A percentile compares a stretch with the other conserved stretches of the same genome.
Evolutionary conservation across 257 asterid species (phyloP).

Genomic region (Solanum neorickii): DNA sequence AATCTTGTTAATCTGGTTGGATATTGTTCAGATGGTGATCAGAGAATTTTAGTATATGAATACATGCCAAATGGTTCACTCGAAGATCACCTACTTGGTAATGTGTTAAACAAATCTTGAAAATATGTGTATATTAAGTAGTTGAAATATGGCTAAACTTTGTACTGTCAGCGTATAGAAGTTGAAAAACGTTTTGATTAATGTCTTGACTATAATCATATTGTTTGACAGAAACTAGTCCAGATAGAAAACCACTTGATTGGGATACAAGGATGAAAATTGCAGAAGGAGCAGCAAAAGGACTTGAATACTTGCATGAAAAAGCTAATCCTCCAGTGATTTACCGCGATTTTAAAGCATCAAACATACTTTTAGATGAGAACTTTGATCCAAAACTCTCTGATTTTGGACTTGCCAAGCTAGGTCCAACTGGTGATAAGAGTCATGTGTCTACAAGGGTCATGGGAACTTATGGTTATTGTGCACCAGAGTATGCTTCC

Average conservation of each 20-base stretch:
- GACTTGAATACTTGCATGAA: constrained; percentile 50
- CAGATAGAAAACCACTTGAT: constrained; percentile 23
- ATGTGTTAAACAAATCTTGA: neutral
- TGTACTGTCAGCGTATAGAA: neutral
- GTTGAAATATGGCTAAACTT: neutral
- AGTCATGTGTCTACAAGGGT: constrained; percentile 29
- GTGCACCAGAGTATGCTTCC: constrained; percentile 52
- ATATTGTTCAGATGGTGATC: constrained; percentile 54
- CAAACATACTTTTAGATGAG: constrained; percentile 41
- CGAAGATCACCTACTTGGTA: constrained; percentile 54
- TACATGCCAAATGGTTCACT: constrained; percentile 44
- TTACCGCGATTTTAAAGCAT: constrained; percentile 52
- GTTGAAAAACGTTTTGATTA: neutral
- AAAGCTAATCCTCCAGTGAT: constrained; percentile 46
- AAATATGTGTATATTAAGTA: neutral
- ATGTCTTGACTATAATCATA: neutral
- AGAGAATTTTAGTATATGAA: constrained; percentile 43
- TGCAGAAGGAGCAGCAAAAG: constrained; percentile 48
- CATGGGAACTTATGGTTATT: constrained; percentile 59
- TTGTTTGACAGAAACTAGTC: constrained; percentile 7
- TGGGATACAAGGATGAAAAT: constrained; percentile 57
- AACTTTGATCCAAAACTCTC: constrained; percentile 42
- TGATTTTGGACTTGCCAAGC: constrained; percentile 52
- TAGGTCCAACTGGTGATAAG: constrained; percentile 30
- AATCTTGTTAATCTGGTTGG: constrained; percentile 52